Evolutionary conservation across 1,284 basidiomycete species (phyloP).

Genomic region (Austroboletus rostrupii): DNA sequence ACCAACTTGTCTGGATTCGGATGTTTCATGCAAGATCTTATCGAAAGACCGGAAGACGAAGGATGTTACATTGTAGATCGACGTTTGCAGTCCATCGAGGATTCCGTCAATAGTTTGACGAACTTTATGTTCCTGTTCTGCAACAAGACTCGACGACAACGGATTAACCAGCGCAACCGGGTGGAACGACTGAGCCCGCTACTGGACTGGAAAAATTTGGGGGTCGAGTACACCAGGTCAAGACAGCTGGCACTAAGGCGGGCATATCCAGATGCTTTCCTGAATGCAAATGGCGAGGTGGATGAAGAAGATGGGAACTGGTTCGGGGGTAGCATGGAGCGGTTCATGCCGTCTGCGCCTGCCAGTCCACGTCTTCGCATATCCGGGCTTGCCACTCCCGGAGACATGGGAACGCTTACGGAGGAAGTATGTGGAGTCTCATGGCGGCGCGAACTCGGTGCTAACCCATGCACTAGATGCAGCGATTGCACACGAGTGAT

Average conservation of each 20-base stretch:
- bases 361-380: constrained; percentile 79
- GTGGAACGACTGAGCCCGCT: constrained; percentile 91
- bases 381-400: constrained; percentile 79
- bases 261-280: constrained; percentile 94
- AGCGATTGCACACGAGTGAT: constrained; percentile 80
- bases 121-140: constrained; percentile 79
- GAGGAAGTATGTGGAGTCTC: constrained; percentile 59
- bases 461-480: constrained; percentile 57
- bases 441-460: background rate
- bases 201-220: constrained; percentile 97
- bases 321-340: constrained; percentile 51
- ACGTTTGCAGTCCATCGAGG: constrained; percentile 85
- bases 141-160: constrained; percentile 88
- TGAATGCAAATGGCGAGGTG: constrained; percentile 48
- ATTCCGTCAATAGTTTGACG: constrained; percentile 78
- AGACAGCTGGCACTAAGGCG: constrained; percentile 88
- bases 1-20: constrained; percentile 98
- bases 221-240: constrained; percentile 95
- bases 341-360: constrained; percentile 75
- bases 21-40: constrained; percentile 98
- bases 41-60: constrained; percentile 83
- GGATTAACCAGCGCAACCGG: constrained; percentile 97
- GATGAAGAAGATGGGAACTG: constrained; percentile 44
- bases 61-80: constrained; percentile 96
- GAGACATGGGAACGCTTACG: constrained; percentile 90